phyloP scores from a whole-genome alignment of 2,329 filamentous ascomycete species.

The Pestalotiopsis sp. region DNA sequence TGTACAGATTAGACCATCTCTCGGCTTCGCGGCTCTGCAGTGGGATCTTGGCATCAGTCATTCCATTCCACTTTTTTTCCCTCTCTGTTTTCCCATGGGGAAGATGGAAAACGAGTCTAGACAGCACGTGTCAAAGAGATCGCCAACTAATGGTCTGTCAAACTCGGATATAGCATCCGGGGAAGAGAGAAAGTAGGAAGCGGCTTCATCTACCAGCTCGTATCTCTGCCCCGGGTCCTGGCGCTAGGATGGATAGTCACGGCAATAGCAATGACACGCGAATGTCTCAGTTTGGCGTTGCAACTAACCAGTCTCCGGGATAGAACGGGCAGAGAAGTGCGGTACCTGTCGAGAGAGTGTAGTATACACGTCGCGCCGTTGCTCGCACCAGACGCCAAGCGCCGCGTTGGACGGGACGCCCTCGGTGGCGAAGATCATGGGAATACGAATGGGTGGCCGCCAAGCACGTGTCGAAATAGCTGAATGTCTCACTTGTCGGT shows the following conservation, averaged over 20 bases:
- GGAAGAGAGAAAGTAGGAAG: not conserved
- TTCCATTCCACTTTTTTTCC: not conserved
- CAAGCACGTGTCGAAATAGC: too few relatives aligned
- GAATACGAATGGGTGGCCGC: too few relatives aligned
- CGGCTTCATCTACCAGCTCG: not conserved
- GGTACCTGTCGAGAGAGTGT: not conserved
- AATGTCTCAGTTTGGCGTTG: not conserved
- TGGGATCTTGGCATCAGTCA: not conserved
- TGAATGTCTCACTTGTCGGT: too few relatives aligned
- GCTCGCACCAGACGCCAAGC: not conserved
- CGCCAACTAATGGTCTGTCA: not conserved
- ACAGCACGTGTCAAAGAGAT: not conserved
- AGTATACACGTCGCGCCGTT: not conserved
- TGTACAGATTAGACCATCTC: too few relatives aligned
- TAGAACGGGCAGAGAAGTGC: too few relatives aligned
- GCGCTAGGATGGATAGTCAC: not conserved
- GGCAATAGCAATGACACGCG: not conserved
- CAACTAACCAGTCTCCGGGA: not conserved
- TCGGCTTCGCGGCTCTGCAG: not conserved
- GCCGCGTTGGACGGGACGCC: not conserved
- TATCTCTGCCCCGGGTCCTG: not conserved
- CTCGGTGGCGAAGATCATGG: not conserved
- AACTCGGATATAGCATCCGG: not conserved
- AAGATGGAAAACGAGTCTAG: not conserved
- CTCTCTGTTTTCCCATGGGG: not conserved